phyloP scores from a whole-genome alignment of 2,329 filamentous ascomycete species.

The Trichophyton simii region DNA sequence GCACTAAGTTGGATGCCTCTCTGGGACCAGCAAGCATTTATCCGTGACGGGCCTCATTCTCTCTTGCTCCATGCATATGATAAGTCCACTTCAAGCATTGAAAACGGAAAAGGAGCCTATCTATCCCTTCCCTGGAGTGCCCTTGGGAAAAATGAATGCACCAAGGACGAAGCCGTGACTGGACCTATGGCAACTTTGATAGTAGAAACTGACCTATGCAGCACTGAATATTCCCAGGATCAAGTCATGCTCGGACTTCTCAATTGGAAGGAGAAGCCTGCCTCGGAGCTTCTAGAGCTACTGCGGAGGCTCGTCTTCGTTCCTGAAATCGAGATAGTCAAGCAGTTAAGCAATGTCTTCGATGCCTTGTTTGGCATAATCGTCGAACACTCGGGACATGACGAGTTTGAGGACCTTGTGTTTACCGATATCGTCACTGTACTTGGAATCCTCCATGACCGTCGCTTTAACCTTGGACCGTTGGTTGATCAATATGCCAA shows the following conservation, averaged over 20 bases:
- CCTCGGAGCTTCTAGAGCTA: constrained; percentile 58
- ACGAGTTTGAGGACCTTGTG: constrained; percentile 83
- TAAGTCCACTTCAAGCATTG: constrained; percentile 65
- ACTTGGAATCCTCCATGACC: constrained; percentile 84
- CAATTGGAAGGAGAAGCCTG: constrained; percentile 68
- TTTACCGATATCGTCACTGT: constrained; percentile 85
- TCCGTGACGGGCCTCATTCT: constrained; percentile 69
- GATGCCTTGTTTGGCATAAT: constrained; percentile 84
- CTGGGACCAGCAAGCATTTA: constrained; percentile 84
- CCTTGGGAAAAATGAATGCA: constrained; percentile 51
- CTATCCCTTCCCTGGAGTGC: constrained; percentile 69
- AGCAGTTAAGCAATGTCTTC: constrained; percentile 77
- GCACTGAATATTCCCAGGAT: constrained; percentile 89
- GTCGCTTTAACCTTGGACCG: constrained; percentile 80
- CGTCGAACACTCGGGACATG: constrained; percentile 79
- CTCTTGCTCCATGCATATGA: constrained; percentile 83
- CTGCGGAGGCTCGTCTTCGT: constrained; percentile 82
- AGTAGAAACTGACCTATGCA: constrained; percentile 78
- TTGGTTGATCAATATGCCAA: constrained; percentile 87
- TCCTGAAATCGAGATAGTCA: constrained; percentile 94
- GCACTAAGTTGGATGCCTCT: constrained; percentile 85
- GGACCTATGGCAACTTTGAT: constrained; percentile 69
- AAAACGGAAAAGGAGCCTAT: constrained; percentile 71
- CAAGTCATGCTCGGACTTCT: constrained; percentile 70
- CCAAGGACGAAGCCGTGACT: constrained; percentile 60